These are phyloP conservation scores for Lodderomyces margitis DNA, from an alignment of 1,139 yeast genomes.

Conservation along the genomic window DNA sequence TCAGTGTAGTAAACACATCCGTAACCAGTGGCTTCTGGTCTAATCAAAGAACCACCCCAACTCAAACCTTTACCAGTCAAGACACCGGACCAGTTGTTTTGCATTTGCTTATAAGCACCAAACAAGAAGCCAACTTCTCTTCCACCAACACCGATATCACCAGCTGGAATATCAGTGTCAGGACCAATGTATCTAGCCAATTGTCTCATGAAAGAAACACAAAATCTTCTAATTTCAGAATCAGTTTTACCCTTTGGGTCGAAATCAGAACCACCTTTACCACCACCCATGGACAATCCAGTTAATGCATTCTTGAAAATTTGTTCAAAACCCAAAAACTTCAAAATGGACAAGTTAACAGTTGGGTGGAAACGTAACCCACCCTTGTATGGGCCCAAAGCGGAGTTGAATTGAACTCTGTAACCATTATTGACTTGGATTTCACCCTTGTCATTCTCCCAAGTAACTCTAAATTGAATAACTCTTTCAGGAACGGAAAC, in stretches of 20 bases:
- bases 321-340: slow-evolving; percentile 97
- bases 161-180: slow-evolving; percentile 97
- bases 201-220: slow-evolving; percentile 94
- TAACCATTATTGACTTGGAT: slow-evolving; percentile 94
- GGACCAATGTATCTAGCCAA: slow-evolving; percentile 94
- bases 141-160: slow-evolving; percentile 94
- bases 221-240: slow-evolving; percentile 93
- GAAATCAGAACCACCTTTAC: slow-evolving; percentile 98
- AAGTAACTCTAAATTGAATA: slow-evolving; percentile 92
- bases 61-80: slow-evolving; percentile 95
- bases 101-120: slow-evolving; percentile 93
- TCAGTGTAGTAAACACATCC: slow-evolving; percentile 96
- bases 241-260: slow-evolving; percentile 95
- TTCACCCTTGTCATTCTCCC: slow-evolving; percentile 95
- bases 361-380: slow-evolving; percentile 98
- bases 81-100: slow-evolving; percentile 95
- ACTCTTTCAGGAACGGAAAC: slow-evolving; percentile 95
- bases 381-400: slow-evolving; percentile 98
- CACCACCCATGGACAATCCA: slow-evolving; percentile 98
- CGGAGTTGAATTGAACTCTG: slow-evolving; percentile 98
- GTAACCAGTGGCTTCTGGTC: slow-evolving; percentile 99
- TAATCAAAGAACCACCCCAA: slow-evolving; percentile 99
- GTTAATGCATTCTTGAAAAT: slow-evolving; percentile 97
- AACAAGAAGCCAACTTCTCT: slow-evolving; percentile 90
- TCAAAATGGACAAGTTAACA: slow-evolving; percentile 90